Conservation (phyloP, 371 early-diverging fungal species). For the Circinella minor region DNA sequence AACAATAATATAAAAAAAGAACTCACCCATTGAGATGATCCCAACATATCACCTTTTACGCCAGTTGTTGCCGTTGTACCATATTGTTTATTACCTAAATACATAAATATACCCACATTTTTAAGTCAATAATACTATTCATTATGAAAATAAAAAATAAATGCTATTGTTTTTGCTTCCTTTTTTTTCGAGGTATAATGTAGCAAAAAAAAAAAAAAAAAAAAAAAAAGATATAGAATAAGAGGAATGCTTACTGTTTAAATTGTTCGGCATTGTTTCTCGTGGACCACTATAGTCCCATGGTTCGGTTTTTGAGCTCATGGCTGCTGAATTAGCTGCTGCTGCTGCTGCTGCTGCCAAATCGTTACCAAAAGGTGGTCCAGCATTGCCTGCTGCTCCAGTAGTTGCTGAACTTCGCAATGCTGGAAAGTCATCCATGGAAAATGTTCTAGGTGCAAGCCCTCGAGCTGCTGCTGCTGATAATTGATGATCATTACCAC, state of each 20-base stretch:
- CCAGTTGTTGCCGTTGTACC: slow-evolving; percentile 6
- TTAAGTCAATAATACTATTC: no score
- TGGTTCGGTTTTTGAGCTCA: slow-evolving; percentile 41
- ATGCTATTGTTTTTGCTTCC: no score
- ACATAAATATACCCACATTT: not conserved
- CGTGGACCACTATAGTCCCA: slow-evolving; percentile 46
- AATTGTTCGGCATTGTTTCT: slow-evolving; percentile 20
- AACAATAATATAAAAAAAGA: not conserved
- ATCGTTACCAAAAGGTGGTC: slow-evolving; percentile 38
- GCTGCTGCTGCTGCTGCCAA: slow-evolving; percentile 17
- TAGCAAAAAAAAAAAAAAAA: no score
- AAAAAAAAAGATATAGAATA: no score
- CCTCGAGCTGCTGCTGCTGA: slow-evolving; percentile 37
- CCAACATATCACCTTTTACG: slow-evolving; percentile 18
- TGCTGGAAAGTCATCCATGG: slow-evolving; percentile 57
- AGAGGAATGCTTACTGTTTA: slow-evolving; percentile 12
- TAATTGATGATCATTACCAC: slow-evolving; percentile 16
- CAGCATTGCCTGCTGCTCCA: slow-evolving; percentile 10
- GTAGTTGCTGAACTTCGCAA: slow-evolving; percentile 31
- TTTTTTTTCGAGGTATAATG: no score
- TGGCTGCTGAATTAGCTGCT: slow-evolving; percentile 2
- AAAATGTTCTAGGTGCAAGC: slow-evolving; percentile 48
- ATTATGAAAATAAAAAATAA: no score
- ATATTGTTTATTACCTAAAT: slow-evolving; percentile 17
- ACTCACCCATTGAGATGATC: slow-evolving; percentile 23